Base-by-base conservation (phyloP, 2,329 filamentous ascomycete genomes). In the Talaromyces piceae region DNA sequence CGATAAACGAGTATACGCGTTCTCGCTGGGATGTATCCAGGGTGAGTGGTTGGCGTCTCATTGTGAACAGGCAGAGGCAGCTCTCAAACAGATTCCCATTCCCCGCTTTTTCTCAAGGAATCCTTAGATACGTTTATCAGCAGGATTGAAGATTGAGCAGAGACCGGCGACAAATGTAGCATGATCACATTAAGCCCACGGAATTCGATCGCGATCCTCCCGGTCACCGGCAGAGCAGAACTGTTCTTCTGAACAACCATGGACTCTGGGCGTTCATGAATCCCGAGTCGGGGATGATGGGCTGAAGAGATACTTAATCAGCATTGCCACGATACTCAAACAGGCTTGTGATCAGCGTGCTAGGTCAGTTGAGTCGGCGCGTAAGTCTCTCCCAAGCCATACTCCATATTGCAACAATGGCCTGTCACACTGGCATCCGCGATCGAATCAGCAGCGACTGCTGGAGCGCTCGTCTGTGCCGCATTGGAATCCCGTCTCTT, bases 1-100 rank as follows among this genome's bases (percentile, higher is more conserved):
- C 56, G 7, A 63, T 46, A 43, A 61, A 66, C 13, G 63, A 66
- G 49, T 63, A 62, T 45, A 54, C 55, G 13, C 59, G 56, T 9
- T 39, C 45, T 18, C 54, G 46, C 41, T 57, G 53, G 39, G 59
- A 57, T 18, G 62, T 64, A 47, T 64, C 56, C 44, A 64, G 30
- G 26, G 45, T 52, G 22, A 43, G 39, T 16, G 53, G 49, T 33
- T 52, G 50, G 43, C 49, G 50, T 41, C 49, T 54, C 52, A 54
- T 54, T 20, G 23, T 54, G 39, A 28, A 30, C n/a, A 13, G 18
- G 12, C 6, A 7, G 13, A n/a, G 16, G 30, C 16, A 4, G n/a
- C 18, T 18, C 6, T 11, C 30, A 4, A 31, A 5, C 30, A 31
- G 12, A 6, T 16, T n/a, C 7, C 20, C 33, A 37, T 37, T 37